phyloP scores from a whole-genome alignment of 345 rosid genomes.

The Salix exigua region DNA sequence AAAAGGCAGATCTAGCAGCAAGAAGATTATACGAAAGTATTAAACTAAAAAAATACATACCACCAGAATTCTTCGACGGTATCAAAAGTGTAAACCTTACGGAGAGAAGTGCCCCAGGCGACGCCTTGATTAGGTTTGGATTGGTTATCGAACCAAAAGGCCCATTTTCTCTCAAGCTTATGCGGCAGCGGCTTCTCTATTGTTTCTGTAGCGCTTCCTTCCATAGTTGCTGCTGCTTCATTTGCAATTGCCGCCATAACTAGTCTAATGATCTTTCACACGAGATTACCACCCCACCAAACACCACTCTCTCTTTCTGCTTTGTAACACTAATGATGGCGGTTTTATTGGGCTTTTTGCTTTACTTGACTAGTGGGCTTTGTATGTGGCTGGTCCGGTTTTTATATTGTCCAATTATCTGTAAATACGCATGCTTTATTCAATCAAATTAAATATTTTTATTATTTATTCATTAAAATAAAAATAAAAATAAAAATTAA shows the following conservation, averaged over 20 bases:
- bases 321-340: no score
- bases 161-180: conserved; percentile 82
- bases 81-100: conserved; percentile 73
- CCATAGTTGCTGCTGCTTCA: not conserved
- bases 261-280: no score
- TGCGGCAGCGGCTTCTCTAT: conserved; percentile 40
- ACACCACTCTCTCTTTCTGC: no score
- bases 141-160: conserved; percentile 86
- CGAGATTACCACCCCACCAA: no score
- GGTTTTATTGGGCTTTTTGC: no score
- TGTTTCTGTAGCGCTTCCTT: conserved; percentile 2
- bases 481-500: no score
- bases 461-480: no score
- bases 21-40: not conserved
- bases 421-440: no score
- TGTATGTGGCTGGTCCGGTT: no score
- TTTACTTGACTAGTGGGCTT: no score
- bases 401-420: no score
- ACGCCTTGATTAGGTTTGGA: conserved; percentile 76
- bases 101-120: conserved; percentile 80
- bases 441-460: no score
- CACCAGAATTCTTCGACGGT: conserved; percentile 97
- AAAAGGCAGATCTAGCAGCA: not conserved
- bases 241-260: not conserved
- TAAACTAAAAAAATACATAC: conserved; percentile 21